phyloP scores from a whole-genome alignment of 2,329 filamentous ascomycete species.

The Fusarium pseudoanthophilum region DNA sequence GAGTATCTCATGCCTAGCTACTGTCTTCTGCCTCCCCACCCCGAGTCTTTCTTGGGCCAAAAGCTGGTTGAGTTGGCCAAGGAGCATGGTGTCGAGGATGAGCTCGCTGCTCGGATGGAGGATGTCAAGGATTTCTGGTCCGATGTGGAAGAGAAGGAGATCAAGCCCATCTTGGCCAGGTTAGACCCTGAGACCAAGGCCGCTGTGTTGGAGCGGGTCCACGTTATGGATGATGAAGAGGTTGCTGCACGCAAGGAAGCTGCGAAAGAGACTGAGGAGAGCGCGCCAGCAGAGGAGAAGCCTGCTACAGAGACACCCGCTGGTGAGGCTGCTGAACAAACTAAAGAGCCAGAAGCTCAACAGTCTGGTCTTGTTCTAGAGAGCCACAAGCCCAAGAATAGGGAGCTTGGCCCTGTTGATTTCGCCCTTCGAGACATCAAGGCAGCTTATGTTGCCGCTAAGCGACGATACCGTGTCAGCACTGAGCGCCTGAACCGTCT shows the following conservation, averaged over 20 bases:
- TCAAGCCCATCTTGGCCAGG: conserved; percentile 74
- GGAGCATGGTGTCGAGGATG: conserved; percentile 76
- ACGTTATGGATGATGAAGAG: conserved; percentile 51
- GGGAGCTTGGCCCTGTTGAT: conserved; percentile 64
- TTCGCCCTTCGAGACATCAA: conserved; percentile 79
- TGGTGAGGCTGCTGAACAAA: conserved; percentile 29
- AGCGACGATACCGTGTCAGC: conserved; percentile 85
- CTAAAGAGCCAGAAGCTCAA: conserved; percentile 36
- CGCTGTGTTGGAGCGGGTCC: conserved; percentile 71
- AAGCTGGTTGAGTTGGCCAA: conserved; percentile 83
- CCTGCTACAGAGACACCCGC: conserved; percentile 32
- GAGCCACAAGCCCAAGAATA: conserved; percentile 53
- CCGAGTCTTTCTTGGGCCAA: conserved; percentile 84
- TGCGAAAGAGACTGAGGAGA: conserved; percentile 34
- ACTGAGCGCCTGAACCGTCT: conserved; percentile 76
- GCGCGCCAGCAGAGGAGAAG: conserved; percentile 33
- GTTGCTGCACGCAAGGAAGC: conserved; percentile 40
- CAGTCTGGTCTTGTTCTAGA: conserved; percentile 40
- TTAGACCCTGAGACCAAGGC: conserved; percentile 72
- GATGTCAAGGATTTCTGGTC: conserved; percentile 87
- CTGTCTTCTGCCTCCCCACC: conserved; percentile 91
- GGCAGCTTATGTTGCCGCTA: conserved; percentile 81
- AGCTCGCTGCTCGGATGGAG: conserved; percentile 74
- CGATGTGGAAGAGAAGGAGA: conserved; percentile 80
- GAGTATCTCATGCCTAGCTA: conserved; percentile 97